phyloP scores from a whole-genome alignment of 1,139 yeast genomes.

The Zhuliangozyma blackwelliae region DNA sequence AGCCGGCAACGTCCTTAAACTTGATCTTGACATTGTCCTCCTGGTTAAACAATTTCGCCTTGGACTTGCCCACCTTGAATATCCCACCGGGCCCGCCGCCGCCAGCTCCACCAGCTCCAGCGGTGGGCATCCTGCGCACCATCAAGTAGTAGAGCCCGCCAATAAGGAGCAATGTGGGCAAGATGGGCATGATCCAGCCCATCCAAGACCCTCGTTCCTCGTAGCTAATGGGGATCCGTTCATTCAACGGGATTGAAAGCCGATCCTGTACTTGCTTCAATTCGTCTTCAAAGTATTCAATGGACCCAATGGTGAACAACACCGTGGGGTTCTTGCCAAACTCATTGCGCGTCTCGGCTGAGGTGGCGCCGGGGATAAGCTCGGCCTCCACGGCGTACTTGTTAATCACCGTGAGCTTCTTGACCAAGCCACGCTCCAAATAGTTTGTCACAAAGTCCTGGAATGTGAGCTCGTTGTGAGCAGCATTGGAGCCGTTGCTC shows the following conservation, averaged over 20 bases:
- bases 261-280: constrained; percentile 59
- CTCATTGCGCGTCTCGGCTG: constrained; percentile 27
- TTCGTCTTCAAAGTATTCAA: constrained; percentile 69
- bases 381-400: constrained; percentile 72
- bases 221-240: constrained; percentile 62
- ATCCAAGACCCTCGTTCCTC: constrained; percentile 57
- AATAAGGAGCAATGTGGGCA: constrained; percentile 67
- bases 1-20: constrained; percentile 79
- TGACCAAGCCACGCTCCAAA: constrained; percentile 80
- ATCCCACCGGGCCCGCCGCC: constrained; percentile 54
- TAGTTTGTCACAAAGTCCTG: constrained; percentile 86
- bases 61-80: constrained; percentile 62
- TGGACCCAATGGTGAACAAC: constrained; percentile 67
- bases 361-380: constrained; percentile 55
- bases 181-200: constrained; percentile 52
- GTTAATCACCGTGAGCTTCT: constrained; percentile 71
- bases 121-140: constrained; percentile 48
- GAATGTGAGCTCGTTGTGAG: constrained; percentile 60
- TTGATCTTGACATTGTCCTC: constrained; percentile 69
- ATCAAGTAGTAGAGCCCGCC: constrained; percentile 73
- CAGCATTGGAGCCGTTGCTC: constrained; percentile 13
- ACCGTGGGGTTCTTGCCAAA: constrained; percentile 42
- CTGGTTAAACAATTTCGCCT: constrained; percentile 66
- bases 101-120: constrained; percentile 30
- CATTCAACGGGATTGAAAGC: constrained; percentile 53